Conservation (phyloP, 805 yeast genomes). For the Pichia kluyveri region DNA sequence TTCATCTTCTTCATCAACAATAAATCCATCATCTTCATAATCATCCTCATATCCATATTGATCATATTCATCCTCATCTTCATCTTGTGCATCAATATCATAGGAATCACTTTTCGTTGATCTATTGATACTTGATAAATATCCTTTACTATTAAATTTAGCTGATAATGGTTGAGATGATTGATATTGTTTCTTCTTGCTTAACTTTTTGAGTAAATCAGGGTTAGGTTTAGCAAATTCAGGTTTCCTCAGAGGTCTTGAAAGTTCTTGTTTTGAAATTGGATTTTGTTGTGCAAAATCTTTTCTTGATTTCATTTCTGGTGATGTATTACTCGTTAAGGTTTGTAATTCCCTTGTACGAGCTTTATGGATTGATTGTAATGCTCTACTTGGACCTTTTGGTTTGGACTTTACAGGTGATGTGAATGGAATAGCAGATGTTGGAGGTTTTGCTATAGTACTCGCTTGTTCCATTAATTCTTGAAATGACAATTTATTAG, state of each 20-base stretch:
- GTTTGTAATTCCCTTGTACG: constrained; percentile 4
- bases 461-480: constrained; percentile 67
- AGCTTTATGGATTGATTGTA: constrained; percentile 9
- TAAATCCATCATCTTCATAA: constrained; percentile 1
- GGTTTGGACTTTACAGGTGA: not conserved
- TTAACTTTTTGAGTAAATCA: constrained; percentile 39
- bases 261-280: not conserved
- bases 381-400: constrained; percentile 7
- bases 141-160: not conserved
- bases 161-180: not conserved
- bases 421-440: constrained; percentile 30
- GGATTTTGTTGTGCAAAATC: too few species aligned
- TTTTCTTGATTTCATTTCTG: not conserved
- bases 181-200: constrained; percentile 17
- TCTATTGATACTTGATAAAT: not conserved
- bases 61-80: constrained; percentile 26
- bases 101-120: constrained; percentile 13
- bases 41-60: constrained; percentile 26
- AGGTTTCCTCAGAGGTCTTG: constrained; percentile 1
- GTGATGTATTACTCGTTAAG: not conserved
- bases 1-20: constrained; percentile 28
- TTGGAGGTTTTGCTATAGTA: constrained; percentile 41
- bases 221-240: constrained; percentile 49
- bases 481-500: constrained; percentile 46
- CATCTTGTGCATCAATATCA: constrained; percentile 25